Evolutionary conservation across 176 grass and related monocot species (phyloP), one percentile per base, ranked within the genome.

Genomic region (Phyllostachys edulis): DNA sequence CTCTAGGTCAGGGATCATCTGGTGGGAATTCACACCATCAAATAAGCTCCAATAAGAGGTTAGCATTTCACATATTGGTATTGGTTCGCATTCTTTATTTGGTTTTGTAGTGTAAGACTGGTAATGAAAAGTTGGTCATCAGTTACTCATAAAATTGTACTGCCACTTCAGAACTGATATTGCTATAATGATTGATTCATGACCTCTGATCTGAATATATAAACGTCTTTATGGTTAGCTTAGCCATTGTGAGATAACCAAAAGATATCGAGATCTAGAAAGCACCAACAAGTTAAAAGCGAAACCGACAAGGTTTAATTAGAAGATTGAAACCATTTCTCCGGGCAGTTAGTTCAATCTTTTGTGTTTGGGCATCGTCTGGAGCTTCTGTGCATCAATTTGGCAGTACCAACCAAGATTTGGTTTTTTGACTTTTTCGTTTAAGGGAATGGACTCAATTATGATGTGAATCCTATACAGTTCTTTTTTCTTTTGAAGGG

Each of bases 41-140:
- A 5, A 81, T 63, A 27, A 91, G 51, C 74, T 89, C 87, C 71
- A 93, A 63, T 76, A 93, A 93, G 65, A 94, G 87, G 91, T 91
- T 85, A 77, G 50, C 2, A 18, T 57, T 56, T 67, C 38, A 60
- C 21, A 70, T 39, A 55, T 16, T 17, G 2, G 32, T 63, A 24
- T 68, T 14, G 27, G 2, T 39, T 73, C 18, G 4, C 41, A 24
- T 6, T 50, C 3, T 64, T 75, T 50, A 13, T 63, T 45, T 71
- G 9, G 4, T 71, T 50, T 32, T 7, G 26, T 83, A 2, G 34
- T 68, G 36, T 56, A 36, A 20, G 14, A 51, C 9, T 51, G 46
- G 5, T 65, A 44, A n/a, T 32, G 37, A 67, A 76, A 84, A 46
- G 17, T 56, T 67, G 3, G 15, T 10, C 60, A 67, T 32, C 63